A percentile compares a stretch with the other conserved stretches of the same genome.
Conservation (phyloP, 768 basidiomycete species). For the Artomyces pyxidatus region DNA sequence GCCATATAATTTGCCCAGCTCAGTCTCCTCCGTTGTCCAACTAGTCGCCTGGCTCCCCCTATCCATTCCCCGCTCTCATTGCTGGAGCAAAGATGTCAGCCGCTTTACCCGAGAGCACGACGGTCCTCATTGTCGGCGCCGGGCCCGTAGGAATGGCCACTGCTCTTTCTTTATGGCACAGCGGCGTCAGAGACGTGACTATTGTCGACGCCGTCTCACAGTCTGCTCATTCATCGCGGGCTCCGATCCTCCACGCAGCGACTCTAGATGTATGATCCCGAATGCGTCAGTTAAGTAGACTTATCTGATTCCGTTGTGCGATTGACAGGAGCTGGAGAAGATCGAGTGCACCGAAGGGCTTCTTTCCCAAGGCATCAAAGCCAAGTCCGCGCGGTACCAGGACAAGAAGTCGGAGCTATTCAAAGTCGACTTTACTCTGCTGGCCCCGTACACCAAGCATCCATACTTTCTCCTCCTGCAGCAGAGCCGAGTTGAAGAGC, state of each 20-base stretch:
- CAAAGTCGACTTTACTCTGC: background rate
- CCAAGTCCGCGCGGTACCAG: background rate
- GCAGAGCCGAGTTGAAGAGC: background rate
- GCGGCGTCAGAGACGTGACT: background rate
- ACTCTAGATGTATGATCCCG: background rate
- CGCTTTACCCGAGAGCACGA: background rate
- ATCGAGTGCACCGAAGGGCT: background rate
- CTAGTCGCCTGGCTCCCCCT: no score
- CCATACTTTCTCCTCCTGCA: background rate
- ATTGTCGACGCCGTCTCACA: background rate
- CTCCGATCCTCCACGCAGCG: background rate
- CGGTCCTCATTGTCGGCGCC: background rate
- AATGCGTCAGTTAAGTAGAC: background rate
- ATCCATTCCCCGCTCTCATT: no score
- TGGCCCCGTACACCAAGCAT: background rate
- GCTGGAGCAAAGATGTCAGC: no score
- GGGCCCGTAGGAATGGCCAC: background rate
- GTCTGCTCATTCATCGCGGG: background rate
- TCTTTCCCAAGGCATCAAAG: background rate
- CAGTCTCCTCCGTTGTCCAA: no score
- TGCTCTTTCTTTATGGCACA: background rate
- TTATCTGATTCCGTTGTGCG: no score
- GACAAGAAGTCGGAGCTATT: background rate
- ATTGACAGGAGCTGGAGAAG: background rate
- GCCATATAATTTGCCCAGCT: no score